These are phyloP conservation scores for Podospora sp. DNA, from an alignment of 495 filamentous ascomycete species.

Conservation along the genomic window DNA sequence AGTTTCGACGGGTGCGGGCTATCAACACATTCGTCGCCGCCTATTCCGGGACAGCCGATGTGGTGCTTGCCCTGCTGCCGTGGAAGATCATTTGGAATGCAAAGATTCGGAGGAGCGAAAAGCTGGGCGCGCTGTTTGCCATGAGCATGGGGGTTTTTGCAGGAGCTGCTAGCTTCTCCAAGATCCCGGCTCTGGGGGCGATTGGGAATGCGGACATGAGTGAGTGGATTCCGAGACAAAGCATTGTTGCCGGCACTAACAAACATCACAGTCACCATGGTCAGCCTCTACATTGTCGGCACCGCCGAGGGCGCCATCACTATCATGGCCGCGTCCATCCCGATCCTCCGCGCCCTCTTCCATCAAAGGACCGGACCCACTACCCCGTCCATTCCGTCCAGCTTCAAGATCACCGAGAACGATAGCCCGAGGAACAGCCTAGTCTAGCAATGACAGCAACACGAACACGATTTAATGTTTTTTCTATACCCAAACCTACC, in stretches of 20 bases:
- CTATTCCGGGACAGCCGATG: slow-evolving; percentile 24
- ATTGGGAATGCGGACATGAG: slow-evolving; percentile 18
- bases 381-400: not conserved
- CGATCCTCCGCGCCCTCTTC: not conserved
- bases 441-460: not conserved
- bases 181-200: slow-evolving; percentile 12
- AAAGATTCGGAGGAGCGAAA: slow-evolving; percentile 33
- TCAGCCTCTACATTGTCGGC: slow-evolving; percentile 20
- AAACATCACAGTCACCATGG: slow-evolving; percentile 10
- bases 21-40: slow-evolving; percentile 15
- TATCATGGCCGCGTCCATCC: slow-evolving; percentile 13
- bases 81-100: slow-evolving; percentile 33
- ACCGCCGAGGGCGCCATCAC: slow-evolving; percentile 16
- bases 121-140: slow-evolving; percentile 27
- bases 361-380: not conserved
- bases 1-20: not conserved
- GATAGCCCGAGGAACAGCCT: not conserved
- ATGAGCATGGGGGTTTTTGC: slow-evolving; percentile 35
- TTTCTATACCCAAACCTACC: not conserved
- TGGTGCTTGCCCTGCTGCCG: slow-evolving; percentile 29
- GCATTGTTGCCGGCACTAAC: not conserved
- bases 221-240: not conserved
- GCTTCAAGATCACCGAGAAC: not conserved
- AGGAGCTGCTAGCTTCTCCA: slow-evolving; percentile 25
- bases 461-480: not conserved